phyloP scores from a whole-genome alignment of 2,329 filamentous ascomycete genomes.

The Sporothrix inflata region DNA sequence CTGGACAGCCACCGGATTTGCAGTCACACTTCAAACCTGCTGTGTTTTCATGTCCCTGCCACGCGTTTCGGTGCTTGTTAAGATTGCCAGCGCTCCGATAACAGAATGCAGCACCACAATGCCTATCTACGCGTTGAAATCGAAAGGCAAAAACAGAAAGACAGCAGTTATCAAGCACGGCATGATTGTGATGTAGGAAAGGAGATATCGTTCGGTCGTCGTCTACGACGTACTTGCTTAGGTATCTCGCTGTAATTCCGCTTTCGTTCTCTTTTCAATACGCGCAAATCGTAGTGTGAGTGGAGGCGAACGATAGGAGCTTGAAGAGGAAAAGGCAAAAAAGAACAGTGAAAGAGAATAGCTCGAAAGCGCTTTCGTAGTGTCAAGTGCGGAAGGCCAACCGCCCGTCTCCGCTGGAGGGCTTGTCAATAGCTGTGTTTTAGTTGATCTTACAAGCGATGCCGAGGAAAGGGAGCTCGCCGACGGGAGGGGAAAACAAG shows the following conservation, averaged over 20 bases:
- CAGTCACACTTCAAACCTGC: not conserved
- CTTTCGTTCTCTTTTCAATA: not conserved
- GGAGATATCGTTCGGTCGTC: not conserved
- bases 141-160: not conserved
- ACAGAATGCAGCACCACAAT: slow-evolving; percentile 11
- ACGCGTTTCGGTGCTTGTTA: not conserved
- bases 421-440: not conserved
- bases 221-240: not conserved
- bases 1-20: not conserved
- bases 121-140: not conserved
- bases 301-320: not conserved
- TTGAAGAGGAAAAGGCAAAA: not conserved
- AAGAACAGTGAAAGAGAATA: not conserved
- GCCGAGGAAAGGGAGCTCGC: not conserved
- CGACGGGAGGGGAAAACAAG: not conserved
- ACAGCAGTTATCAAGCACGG: not conserved
- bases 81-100: slow-evolving; percentile 11
- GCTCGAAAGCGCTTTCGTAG: not conserved
- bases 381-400: slow-evolving; percentile 13
- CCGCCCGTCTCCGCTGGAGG: slow-evolving; percentile 3
- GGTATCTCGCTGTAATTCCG: not conserved
- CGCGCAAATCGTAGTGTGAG: slow-evolving; percentile 12
- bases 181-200: not conserved
- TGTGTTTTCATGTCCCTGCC: too few relatives aligned
- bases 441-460: not conserved